Evolutionary conservation across 1,284 basidiomycete species (phyloP).

Genomic region (Apiotrichum mycotoxinovorans): DNA sequence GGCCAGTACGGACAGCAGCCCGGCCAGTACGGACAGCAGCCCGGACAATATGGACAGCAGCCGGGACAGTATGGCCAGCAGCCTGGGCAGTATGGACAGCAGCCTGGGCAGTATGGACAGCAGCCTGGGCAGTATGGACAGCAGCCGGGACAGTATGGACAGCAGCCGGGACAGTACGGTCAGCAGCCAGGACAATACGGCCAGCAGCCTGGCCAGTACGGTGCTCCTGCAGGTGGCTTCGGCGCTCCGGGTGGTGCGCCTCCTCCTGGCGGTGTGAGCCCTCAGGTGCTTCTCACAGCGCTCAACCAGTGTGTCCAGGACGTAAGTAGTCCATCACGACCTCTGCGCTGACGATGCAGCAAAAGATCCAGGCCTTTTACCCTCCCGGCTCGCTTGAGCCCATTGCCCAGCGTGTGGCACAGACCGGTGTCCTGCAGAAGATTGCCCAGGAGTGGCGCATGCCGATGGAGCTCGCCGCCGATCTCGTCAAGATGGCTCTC

Average conservation of each 20-base stretch:
- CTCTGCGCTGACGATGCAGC: constrained; percentile 26
- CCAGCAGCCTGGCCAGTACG: constrained; percentile 17
- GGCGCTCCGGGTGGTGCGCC: constrained; percentile 12
- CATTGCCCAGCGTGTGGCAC: constrained; percentile 49
- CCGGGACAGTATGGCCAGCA: constrained; percentile 34
- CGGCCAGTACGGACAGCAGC: constrained; percentile 11
- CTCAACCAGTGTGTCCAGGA: constrained; percentile 50
- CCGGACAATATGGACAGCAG: constrained; percentile 27
- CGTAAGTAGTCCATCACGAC: constrained; percentile 24
- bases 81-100: constrained; percentile 18
- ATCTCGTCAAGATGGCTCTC: constrained; percentile 45
- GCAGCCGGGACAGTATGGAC: constrained; percentile 30
- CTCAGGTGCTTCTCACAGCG: constrained; percentile 26
- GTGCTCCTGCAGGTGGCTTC: constrained; percentile 23
- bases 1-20: constrained; percentile 19
- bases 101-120: constrained; percentile 19
- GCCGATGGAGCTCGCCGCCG: constrained; percentile 30
- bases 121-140: constrained; percentile 29
- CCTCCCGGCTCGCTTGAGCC: constrained; percentile 49
- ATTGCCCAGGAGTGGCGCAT: constrained; percentile 51
- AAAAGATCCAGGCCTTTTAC: constrained; percentile 53
- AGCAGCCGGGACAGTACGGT: constrained; percentile 8
- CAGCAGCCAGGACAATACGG: constrained; percentile 2
- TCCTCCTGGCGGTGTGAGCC: constrained; percentile 14
- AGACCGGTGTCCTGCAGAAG: constrained; percentile 47